Evolutionary conservation across 208 protist species (phyloP), one percentile per base, ranked within the genome.

Genomic region (Plasmodiophora brassicae): DNA sequence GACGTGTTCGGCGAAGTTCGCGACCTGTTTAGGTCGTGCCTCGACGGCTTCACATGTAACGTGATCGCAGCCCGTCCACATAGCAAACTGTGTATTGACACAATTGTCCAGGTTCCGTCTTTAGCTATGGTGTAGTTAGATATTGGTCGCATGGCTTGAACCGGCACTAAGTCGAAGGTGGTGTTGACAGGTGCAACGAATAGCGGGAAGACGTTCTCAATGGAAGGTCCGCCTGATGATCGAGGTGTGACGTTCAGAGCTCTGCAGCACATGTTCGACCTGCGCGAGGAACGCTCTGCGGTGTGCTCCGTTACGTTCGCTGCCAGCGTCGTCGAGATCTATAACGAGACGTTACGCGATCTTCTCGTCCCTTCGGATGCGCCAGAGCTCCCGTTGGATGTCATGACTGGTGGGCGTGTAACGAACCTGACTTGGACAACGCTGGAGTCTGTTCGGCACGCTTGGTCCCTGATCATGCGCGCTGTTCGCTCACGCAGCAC

Each of bases 131-230:
- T 78, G 41, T 38, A 36, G 5, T 78, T 78, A 44, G 32, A 38
- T 78, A 5, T 5, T 78, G 41, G 20, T 78, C 10, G 20, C 50
- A 57, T 25, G 25, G 20, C 25, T 57, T 57, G 50, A 57, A 57
- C 50, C 14, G 14, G 20, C 20, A 57, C 25, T 57, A 14, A 28
- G 14, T 57, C 50, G 25, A 57, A 28, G 25, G 25, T 57, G 50
- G 50, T 25, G 14, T 78, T 32, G 32, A 38, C 41, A 78, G 65
- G 65, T 8, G 65, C 65, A 36, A 78, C 65, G 5, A 78, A 78
- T 78, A 78, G 65, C 65, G 65, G 65, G 5, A 78, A 78, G n/a
- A 78, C 65, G 65, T 78, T 36, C n/a, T 78, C 65, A 8, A 78
- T 78, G 65, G 65, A 78, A 78, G 65, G 65, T 8, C 65, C 65